phyloP scores from a whole-genome alignment of 2,329 filamentous ascomycete genomes.

The Fusarium sp. region DNA sequence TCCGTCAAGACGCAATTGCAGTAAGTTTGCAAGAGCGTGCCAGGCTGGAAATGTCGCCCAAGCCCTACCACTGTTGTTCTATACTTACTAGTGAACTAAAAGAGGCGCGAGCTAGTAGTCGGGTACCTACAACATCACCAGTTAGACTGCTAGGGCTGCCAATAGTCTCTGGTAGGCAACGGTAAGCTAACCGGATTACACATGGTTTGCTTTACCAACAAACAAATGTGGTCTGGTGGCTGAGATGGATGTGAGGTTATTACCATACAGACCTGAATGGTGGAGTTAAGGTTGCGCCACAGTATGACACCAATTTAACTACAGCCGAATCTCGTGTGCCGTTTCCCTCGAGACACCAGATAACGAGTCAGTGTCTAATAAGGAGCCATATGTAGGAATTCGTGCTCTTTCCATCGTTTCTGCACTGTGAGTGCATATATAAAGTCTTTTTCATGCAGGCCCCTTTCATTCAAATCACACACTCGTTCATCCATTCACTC shows the following conservation, averaged over 20 bases:
- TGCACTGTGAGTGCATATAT: neutral
- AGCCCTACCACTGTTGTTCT: neutral
- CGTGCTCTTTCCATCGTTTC: neutral
- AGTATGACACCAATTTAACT: neutral
- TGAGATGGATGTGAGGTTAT: too few species aligned
- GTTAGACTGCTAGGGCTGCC: neutral
- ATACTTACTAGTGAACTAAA: neutral
- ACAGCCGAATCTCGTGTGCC: neutral
- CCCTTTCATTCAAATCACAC: neutral
- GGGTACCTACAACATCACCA: neutral
- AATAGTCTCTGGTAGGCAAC: neutral
- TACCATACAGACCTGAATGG: too few species aligned
- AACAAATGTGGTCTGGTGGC: too few species aligned
- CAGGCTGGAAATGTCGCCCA: too few species aligned
- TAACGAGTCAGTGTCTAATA: neutral
- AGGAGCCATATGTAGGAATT: neutral
- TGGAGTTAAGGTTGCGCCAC: neutral
- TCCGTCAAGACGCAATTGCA: too few species aligned
- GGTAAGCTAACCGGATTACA: neutral
- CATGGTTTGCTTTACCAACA: neutral
- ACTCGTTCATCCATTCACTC: neutral
- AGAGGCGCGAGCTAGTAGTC: neutral
- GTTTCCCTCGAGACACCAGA: neutral
- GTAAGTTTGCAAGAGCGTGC: too few species aligned
- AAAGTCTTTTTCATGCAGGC: neutral